Evolutionary conservation across 345 rosid genomes (phyloP).

Genomic region (Eucalyptus tenuipes): DNA sequence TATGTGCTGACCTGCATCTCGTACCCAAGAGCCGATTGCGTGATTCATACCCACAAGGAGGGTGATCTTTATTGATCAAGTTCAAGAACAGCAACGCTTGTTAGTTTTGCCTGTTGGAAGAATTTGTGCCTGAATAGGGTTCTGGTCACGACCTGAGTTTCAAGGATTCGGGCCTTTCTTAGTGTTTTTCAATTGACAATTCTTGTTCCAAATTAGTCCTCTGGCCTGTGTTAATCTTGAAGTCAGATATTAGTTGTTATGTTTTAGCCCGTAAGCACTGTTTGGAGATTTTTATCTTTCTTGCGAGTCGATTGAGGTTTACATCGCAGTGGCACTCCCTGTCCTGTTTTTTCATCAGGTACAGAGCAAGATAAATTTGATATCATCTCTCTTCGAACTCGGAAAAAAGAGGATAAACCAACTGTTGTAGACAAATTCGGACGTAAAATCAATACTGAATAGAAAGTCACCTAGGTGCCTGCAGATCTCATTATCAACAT

Average conservation of each 20-base stretch:
- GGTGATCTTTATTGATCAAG: slow-evolving; percentile 13
- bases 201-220: background rate
- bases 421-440: background rate
- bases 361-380: background rate
- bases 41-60: slow-evolving; percentile 49
- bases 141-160: background rate
- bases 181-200: background rate
- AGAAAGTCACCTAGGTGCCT: background rate
- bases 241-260: background rate
- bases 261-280: background rate
- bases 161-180: background rate
- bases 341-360: background rate
- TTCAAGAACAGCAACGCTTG: background rate
- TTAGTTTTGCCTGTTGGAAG: background rate
- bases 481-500: background rate
- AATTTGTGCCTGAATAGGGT: background rate
- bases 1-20: slow-evolving; percentile 41
- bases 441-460: background rate
- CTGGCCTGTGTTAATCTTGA: background rate
- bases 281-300: background rate
- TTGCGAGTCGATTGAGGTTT: background rate
- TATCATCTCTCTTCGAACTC: background rate
- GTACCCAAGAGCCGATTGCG: slow-evolving; percentile 37
- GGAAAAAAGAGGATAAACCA: background rate
- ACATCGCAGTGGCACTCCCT: background rate